Evolutionary conservation across 208 protist genomes (phyloP).

Genomic region (Dictyostelium gargantuum): DNA sequence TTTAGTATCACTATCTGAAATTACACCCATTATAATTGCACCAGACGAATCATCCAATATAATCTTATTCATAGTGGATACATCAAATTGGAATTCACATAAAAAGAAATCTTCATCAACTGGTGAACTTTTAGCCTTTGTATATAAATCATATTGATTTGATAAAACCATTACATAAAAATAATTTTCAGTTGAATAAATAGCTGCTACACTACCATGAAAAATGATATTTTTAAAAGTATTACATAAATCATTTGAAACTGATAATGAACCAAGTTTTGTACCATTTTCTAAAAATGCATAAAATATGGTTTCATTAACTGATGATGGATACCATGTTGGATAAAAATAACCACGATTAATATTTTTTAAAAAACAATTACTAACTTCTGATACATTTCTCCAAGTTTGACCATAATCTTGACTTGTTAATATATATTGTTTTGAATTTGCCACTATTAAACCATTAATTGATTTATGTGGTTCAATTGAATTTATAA

Average conservation of each 20-base stretch:
- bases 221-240: not conserved
- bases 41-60: not conserved
- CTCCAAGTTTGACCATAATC: not conserved
- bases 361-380: too few relatives aligned
- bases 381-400: not conserved
- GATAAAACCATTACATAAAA: not conserved
- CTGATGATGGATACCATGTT: not conserved
- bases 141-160: not conserved
- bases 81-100: conserved; percentile 13
- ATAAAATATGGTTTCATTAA: not conserved
- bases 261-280: not conserved
- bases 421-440: not conserved
- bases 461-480: not conserved
- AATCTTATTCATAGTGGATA: not conserved
- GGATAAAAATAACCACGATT: not conserved
- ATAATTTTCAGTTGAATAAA: not conserved
- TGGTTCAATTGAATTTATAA: not conserved
- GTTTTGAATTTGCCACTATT: not conserved
- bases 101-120: not conserved
- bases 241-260: not conserved
- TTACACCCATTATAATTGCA: not conserved
- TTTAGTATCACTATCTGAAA: not conserved
- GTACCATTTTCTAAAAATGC: not conserved
- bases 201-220: not conserved
- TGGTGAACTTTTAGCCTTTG: not conserved